Conservation (phyloP, 2,329 filamentous ascomycete species). For the Pseudogymnoascus sp. region DNA sequence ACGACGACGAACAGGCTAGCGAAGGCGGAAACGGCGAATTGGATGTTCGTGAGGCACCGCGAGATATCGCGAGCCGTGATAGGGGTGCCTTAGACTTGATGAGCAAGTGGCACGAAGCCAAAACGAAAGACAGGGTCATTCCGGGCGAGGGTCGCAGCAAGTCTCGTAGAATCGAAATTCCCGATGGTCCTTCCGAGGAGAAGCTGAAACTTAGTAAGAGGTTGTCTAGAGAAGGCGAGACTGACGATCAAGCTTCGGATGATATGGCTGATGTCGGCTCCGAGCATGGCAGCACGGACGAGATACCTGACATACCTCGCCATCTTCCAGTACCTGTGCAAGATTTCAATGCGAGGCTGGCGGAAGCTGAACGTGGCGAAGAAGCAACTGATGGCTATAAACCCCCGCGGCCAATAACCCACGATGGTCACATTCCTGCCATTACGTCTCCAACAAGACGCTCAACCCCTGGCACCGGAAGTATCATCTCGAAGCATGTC, state of each 20-base stretch:
- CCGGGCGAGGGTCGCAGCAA: not conserved
- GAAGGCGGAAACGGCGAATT: constrained; percentile 4
- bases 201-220: constrained; percentile 22
- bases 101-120: constrained; percentile 36
- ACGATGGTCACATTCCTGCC: not conserved
- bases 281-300: constrained; percentile 16
- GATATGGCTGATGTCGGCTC: not conserved
- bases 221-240: constrained; percentile 15
- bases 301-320: constrained; percentile 16
- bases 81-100: constrained; percentile 32
- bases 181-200: constrained; percentile 18
- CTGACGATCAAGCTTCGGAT: constrained; percentile 13
- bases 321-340: constrained; percentile 18
- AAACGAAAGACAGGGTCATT: constrained; percentile 24
- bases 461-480: constrained; percentile 8
- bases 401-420: constrained; percentile 7
- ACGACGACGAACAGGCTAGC: constrained; percentile 5
- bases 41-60: constrained; percentile 14
- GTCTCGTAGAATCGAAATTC: not conserved
- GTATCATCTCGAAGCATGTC: constrained; percentile 18
- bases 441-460: constrained; percentile 6
- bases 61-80: constrained; percentile 20
- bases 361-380: constrained; percentile 19
- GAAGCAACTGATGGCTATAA: not conserved
- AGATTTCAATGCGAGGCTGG: constrained; percentile 26